Percentiles rank a stretch among this genome's conserved stretches.
Evolutionary conservation across 352 stramenopile genomes (phyloP).

Genomic region (Pythium aristosporum): DNA sequence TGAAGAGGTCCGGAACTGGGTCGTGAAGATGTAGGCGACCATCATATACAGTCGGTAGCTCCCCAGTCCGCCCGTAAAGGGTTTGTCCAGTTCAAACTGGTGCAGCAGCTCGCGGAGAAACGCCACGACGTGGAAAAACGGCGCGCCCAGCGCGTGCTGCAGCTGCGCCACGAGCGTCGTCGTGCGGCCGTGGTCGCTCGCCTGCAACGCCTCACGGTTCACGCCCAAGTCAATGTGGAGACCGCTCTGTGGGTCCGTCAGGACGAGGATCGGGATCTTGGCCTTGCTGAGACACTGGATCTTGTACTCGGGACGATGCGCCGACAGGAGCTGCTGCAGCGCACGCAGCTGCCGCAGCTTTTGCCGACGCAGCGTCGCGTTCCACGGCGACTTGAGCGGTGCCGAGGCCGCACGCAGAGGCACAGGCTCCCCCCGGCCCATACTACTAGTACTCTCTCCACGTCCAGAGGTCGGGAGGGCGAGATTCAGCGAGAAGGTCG

Average conservation of each 20-base stretch:
- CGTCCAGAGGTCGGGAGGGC: constrained; percentile 22
- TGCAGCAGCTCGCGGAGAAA: constrained; percentile 82
- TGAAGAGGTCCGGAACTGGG: constrained; percentile 9
- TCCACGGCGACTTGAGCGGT: constrained; percentile 67
- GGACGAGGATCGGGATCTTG: constrained; percentile 76
- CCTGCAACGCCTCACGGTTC: constrained; percentile 55
- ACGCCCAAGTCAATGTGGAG: constrained; percentile 64
- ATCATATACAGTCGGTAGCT: constrained; percentile 85
- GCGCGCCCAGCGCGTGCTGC: constrained; percentile 38
- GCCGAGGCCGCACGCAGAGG: constrained; percentile 9
- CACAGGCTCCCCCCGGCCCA: no score
- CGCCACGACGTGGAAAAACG: constrained; percentile 54
- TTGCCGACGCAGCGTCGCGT: constrained; percentile 52
- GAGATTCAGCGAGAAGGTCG: constrained; percentile 68
- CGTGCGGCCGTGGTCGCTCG: constrained; percentile 62
- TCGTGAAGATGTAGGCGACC: constrained; percentile 62
- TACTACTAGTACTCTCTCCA: not conserved
- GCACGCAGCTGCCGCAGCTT: constrained; percentile 57
- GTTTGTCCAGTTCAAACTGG: constrained; percentile 78
- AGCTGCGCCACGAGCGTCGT: constrained; percentile 55
- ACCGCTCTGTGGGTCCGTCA: constrained; percentile 49
- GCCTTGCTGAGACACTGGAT: constrained; percentile 71
- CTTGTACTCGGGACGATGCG: constrained; percentile 48
- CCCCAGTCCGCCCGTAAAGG: constrained; percentile 70
- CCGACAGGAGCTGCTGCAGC: constrained; percentile 52